Evolutionary conservation across 2,329 filamentous ascomycete genomes (phyloP), one percentile per base, ranked within the genome.

Genomic region (Talaromyces piceae): DNA sequence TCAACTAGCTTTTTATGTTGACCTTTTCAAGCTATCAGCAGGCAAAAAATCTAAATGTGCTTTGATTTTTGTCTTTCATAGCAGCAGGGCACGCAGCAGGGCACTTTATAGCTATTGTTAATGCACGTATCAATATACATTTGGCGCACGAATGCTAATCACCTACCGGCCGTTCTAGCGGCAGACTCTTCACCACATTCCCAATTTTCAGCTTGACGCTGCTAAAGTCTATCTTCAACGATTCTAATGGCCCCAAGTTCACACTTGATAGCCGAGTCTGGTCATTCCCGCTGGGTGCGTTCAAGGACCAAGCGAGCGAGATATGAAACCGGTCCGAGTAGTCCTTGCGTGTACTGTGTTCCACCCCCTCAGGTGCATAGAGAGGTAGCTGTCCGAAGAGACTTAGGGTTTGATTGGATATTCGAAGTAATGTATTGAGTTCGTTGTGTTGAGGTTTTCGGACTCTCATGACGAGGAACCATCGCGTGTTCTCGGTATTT

Each of bases 221-320:
- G 6, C 76, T 68, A 45, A 88, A 81, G 1, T 56, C 66, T 37
- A 90, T 70, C 2, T 63, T 61, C 58, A 83, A 75, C 0, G 60
- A 61, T 8, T 56, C 60, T 9, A 80, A 49, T 6, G 52, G 60
- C 3, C 56, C 61, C 11, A 63, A 49, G 43, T 63, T 55, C 25
- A 67, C 55, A 7, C 30, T 28, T 12, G 55, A 48, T 20, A 67
- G 53, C 23, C 61, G 61, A 46, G 65, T 56, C 13, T 62, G 60
- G 12, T 78, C 61, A 28, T 77, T 73, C 3, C 70, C 53, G 5
- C 67, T 72, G 0, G 81, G 83, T 39, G 72, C 65, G 8, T 74
- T 67, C 55, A 91, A 76, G 1, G 80, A 86, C 93, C 91, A 97
- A 0, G 86, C 93, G 51, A 98, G 81, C 43, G 90, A 95, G 54